phyloP scores from a whole-genome alignment of 2,329 filamentous ascomycete genomes.

The Dothideomycetidae sp. region DNA sequence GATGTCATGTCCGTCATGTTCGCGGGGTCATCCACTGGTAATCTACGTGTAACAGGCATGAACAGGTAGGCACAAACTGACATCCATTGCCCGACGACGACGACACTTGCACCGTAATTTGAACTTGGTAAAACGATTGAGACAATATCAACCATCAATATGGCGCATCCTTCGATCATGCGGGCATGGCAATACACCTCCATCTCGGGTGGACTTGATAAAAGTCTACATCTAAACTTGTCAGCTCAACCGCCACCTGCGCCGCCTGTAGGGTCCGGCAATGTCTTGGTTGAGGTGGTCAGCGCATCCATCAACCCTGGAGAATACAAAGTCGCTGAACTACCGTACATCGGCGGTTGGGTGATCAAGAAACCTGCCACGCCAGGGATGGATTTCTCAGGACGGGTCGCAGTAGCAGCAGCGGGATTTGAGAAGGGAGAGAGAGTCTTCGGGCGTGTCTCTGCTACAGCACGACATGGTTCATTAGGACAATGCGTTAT shows the following conservation, averaged over 20 bases:
- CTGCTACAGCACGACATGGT: constrained; percentile 21
- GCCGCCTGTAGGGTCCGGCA: constrained; percentile 10
- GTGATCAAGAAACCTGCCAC: constrained; percentile 28
- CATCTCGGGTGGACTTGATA: constrained; percentile 21
- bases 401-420: constrained; percentile 29
- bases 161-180: constrained; percentile 19
- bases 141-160: too few species aligned
- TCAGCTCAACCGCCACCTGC: constrained; percentile 16
- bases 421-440: constrained; percentile 23
- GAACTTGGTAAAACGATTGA: too few species aligned
- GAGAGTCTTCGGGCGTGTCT: constrained; percentile 26
- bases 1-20: too few species aligned
- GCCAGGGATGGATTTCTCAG: constrained; percentile 39
- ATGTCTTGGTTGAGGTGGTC: constrained; percentile 31
- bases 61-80: too few species aligned
- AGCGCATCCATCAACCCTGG: constrained; percentile 35
- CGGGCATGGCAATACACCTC: constrained; percentile 18
- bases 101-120: too few species aligned
- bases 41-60: too few species aligned
- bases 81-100: too few species aligned
- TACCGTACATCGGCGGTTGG: constrained; percentile 26
- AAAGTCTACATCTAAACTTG: constrained; percentile 20
- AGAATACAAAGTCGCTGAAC: constrained; percentile 36
- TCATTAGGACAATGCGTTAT: constrained; percentile 26
- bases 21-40: too few species aligned